These are phyloP conservation scores for Dalbergia cultrata DNA, from an alignment of 306 rosid genomes.

Conservation along the genomic window DNA sequence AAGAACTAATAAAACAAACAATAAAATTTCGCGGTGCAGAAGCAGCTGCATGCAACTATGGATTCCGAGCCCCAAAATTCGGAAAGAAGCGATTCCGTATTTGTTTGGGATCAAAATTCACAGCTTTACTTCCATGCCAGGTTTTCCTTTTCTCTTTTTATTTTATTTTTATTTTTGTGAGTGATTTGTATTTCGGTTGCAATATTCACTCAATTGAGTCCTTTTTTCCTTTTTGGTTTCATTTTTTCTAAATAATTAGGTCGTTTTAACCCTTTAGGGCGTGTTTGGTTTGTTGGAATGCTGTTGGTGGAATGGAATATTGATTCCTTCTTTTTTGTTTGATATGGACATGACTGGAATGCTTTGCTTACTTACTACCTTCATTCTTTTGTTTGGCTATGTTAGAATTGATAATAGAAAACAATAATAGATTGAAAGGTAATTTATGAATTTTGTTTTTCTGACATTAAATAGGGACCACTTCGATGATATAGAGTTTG, in stretches of 20 bases:
- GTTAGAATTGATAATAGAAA: not conserved
- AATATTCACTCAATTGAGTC: not conserved
- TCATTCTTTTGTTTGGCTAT: no score
- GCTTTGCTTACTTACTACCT: no score
- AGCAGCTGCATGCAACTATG: constrained; percentile 33
- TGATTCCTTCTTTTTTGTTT: no score
- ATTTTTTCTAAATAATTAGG: not conserved
- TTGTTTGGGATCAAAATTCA: constrained; percentile 84
- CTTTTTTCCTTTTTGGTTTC: not conserved
- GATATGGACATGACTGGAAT: not conserved
- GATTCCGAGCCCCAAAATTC: constrained; percentile 46
- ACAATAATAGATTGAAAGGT: not conserved
- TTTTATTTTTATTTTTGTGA: not conserved
- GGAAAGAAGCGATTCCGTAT: constrained; percentile 53
- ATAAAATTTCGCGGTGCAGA: not conserved
- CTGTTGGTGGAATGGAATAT: no score
- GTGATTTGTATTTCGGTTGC: not conserved
- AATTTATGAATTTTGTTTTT: not conserved
- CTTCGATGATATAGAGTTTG: not conserved
- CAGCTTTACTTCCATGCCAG: constrained; percentile 83
- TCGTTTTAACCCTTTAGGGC: not conserved
- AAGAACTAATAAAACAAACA: not conserved
- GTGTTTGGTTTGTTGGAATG: not conserved
- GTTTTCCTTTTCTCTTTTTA: constrained; percentile 36
- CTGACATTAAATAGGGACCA: constrained; percentile 1